Percentiles rank a stretch among this genome's conserved stretches.
Conservation (phyloP, 331 rosid species). For the Acacia pycnantha region DNA sequence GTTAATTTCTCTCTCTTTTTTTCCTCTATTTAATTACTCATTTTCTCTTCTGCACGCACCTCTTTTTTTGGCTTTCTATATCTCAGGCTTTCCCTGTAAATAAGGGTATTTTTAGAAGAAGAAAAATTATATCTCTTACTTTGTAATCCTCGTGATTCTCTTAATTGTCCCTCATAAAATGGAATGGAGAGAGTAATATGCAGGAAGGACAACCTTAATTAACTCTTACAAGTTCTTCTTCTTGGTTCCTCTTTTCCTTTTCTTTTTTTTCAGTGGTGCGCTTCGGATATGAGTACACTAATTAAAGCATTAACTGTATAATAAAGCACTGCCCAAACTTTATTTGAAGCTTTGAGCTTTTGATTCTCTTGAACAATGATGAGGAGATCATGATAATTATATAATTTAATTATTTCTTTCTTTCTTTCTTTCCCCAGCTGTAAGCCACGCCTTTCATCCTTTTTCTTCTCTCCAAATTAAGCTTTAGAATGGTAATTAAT, state of each 20-base stretch:
- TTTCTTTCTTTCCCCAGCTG: slow-evolving; percentile 37
- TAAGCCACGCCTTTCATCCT: slow-evolving; percentile 22
- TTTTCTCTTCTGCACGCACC: too few species aligned
- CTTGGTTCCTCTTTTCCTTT: not conserved
- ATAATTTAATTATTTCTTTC: slow-evolving; percentile 38
- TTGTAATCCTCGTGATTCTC: too few species aligned
- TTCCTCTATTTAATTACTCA: too few species aligned
- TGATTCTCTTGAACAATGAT: slow-evolving; percentile 57
- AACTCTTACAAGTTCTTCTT: slow-evolving; percentile 15
- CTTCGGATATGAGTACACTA: slow-evolving; percentile 33
- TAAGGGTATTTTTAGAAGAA: too few species aligned
- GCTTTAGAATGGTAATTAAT: slow-evolving; percentile 3
- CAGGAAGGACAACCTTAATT: slow-evolving; percentile 4
- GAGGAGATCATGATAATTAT: slow-evolving; percentile 42
- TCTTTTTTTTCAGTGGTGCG: slow-evolving; percentile 24
- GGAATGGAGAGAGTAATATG: not conserved
- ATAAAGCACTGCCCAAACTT: slow-evolving; percentile 48
- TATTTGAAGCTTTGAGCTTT: slow-evolving; percentile 50
- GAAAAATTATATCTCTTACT: too few species aligned
- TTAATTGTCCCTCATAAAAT: too few species aligned
- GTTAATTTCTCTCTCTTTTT: too few species aligned
- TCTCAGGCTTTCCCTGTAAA: too few species aligned
- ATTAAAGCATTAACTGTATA: slow-evolving; percentile 40
- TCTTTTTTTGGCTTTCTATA: too few species aligned
- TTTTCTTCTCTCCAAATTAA: slow-evolving; percentile 14